phyloP scores from a whole-genome alignment of 306 rosid species.

The Inga laurina region DNA sequence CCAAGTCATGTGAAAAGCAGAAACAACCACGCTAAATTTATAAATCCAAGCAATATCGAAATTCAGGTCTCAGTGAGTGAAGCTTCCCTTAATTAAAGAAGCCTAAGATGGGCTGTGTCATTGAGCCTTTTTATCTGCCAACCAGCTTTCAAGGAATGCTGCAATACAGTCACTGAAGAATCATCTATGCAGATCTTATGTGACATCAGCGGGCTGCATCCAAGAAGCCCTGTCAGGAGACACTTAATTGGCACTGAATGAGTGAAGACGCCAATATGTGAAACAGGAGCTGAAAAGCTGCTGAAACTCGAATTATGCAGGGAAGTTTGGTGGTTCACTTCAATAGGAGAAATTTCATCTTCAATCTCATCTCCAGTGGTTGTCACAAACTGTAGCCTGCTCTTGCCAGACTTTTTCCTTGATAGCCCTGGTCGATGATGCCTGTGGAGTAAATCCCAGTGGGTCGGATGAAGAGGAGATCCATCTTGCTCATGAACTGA shows the following conservation, averaged over 20 bases:
- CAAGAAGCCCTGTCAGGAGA: constrained; percentile 90
- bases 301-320: constrained; percentile 55
- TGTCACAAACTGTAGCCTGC: constrained; percentile 89
- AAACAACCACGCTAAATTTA: constrained; percentile 39
- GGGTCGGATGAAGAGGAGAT: constrained; percentile 53
- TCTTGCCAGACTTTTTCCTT: constrained; percentile 89
- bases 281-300: constrained; percentile 51
- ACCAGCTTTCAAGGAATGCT: constrained; percentile 90
- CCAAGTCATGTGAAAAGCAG: constrained; percentile 33
- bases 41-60: constrained; percentile 38
- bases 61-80: constrained; percentile 1
- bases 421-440: constrained; percentile 72
- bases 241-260: constrained; percentile 92
- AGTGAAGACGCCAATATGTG: constrained; percentile 81
- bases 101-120: constrained; percentile 94
- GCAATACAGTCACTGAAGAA: constrained; percentile 93
- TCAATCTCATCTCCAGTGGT: constrained; percentile 73
- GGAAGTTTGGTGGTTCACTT: constrained; percentile 59
- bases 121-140: constrained; percentile 94
- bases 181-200: constrained; percentile 89
- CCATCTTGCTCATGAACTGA: constrained; percentile 75
- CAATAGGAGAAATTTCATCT: constrained; percentile 70
- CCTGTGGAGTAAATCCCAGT: constrained; percentile 68
- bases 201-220: constrained; percentile 81
- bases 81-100: constrained; percentile 54